Percentiles rank a stretch among this genome's conserved stretches.
Evolutionary conservation across 2,329 filamentous ascomycete genomes (phyloP).

Genomic region (Penicillium vulpinum): DNA sequence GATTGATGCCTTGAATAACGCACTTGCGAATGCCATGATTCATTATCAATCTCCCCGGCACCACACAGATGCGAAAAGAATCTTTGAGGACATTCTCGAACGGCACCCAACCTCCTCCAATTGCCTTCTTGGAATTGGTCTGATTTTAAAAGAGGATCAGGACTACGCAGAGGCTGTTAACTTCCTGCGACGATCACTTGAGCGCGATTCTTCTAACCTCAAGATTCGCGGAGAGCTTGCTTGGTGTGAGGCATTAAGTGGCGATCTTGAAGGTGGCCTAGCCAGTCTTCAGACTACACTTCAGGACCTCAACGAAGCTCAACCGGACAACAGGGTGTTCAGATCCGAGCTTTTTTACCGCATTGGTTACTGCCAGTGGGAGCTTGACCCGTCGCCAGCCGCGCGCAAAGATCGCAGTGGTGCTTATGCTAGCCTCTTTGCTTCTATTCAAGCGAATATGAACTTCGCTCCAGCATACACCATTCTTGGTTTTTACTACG

Average conservation of each 20-base stretch:
- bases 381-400: conserved; percentile 69
- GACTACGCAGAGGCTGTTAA: conserved; percentile 79
- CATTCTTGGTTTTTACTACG: conserved; percentile 84
- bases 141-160: conserved; percentile 91
- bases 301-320: conserved; percentile 62
- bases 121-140: conserved; percentile 82
- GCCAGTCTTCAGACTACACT: conserved; percentile 71
- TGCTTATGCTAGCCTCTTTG: conserved; percentile 80
- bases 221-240: conserved; percentile 82
- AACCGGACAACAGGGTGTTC: conserved; percentile 65
- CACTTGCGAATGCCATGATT: conserved; percentile 82
- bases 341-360: conserved; percentile 83
- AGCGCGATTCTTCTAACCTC: conserved; percentile 71
- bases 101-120: conserved; percentile 74
- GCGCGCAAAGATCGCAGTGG: conserved; percentile 78
- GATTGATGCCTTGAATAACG: conserved; percentile 71
- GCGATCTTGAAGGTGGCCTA: conserved; percentile 68
- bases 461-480: conserved; percentile 91
- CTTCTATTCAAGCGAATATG: conserved; percentile 79
- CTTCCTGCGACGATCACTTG: conserved; percentile 74
- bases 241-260: conserved; percentile 85
- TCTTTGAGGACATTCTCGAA: conserved; percentile 79
- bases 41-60: conserved; percentile 87
- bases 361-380: conserved; percentile 84
- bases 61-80: conserved; percentile 79